phyloP scores from a whole-genome alignment of 805 yeast species.

The Sugiyamaella marilandica region DNA sequence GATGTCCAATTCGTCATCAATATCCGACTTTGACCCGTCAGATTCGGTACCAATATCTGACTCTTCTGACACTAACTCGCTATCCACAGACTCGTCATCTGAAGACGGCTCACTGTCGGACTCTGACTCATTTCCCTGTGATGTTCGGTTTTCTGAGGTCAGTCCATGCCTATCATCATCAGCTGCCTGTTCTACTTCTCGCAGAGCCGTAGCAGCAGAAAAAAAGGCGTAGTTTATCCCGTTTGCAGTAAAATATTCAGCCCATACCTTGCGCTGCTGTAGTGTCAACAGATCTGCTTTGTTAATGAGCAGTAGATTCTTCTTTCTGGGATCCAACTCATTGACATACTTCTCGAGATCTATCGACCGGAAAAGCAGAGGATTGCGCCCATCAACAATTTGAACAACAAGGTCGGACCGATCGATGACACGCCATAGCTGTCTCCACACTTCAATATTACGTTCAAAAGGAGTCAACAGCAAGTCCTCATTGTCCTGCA shows the following conservation, averaged over 20 bases:
- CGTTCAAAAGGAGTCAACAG: constrained; percentile 94
- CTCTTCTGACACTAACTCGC: constrained; percentile 19
- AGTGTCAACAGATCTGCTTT: constrained; percentile 84
- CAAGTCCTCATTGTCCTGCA: constrained; percentile 81
- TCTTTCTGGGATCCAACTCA: constrained; percentile 70
- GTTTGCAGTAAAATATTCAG: constrained; percentile 64
- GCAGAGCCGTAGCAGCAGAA: constrained; percentile 84
- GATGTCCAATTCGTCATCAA: constrained; percentile 11
- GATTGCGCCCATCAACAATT: constrained; percentile 96
- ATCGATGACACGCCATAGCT: constrained; percentile 96
- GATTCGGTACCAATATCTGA: constrained; percentile 25
- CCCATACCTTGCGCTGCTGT: constrained; percentile 81
- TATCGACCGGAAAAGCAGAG: constrained; percentile 79
- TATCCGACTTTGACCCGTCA: constrained; percentile 18
- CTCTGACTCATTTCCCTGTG: constrained; percentile 19
- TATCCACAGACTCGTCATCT: constrained; percentile 17
- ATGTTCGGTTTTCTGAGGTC: constrained; percentile 16
- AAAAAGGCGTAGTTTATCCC: constrained; percentile 84
- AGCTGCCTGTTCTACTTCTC: constrained; percentile 55
- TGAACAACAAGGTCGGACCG: constrained; percentile 92
- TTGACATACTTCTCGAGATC: constrained; percentile 82
- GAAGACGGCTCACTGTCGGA: constrained; percentile 21
- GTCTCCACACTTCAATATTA: constrained; percentile 97
- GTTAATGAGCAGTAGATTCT: constrained; percentile 78
- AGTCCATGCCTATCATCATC: constrained; percentile 2